phyloP scores from a whole-genome alignment of 345 rosid genomes.

The Nasturtium officinale region DNA sequence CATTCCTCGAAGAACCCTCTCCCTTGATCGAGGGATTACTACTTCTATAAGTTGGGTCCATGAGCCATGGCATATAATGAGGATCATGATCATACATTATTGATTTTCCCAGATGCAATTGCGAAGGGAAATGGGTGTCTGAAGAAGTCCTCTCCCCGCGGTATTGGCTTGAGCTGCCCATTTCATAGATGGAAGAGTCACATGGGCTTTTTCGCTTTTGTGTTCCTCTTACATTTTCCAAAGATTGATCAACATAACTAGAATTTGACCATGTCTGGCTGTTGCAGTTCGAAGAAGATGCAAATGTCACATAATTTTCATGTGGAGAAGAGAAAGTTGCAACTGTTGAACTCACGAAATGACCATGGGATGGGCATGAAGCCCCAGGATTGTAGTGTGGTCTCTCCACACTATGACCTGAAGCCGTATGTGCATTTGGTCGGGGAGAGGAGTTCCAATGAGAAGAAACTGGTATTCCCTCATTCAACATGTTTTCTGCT shows the following conservation, averaged over 20 bases:
- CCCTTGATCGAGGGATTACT: slow-evolving; percentile 58
- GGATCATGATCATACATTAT: slow-evolving; percentile 49
- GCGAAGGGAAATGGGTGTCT: slow-evolving; percentile 55
- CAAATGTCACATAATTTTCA: slow-evolving; percentile 55
- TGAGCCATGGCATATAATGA: slow-evolving; percentile 53
- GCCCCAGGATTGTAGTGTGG: slow-evolving; percentile 60
- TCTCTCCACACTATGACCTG: slow-evolving; percentile 54
- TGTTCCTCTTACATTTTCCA: slow-evolving; percentile 59
- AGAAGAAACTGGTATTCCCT: slow-evolving; percentile 58
- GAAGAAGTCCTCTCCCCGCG: slow-evolving; percentile 65
- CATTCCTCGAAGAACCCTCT: slow-evolving; percentile 75
- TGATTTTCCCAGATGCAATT: slow-evolving; percentile 56
- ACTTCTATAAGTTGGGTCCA: slow-evolving; percentile 50
- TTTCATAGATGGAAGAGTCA: slow-evolving; percentile 63
- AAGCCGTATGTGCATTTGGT: slow-evolving; percentile 56
- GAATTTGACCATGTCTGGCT: slow-evolving; percentile 59
- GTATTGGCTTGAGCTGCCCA: slow-evolving; percentile 72
- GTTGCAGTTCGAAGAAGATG: slow-evolving; percentile 65
- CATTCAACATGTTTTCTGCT: slow-evolving; percentile 52
- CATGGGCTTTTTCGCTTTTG: slow-evolving; percentile 82
- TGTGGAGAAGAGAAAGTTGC: slow-evolving; percentile 53
- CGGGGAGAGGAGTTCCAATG: slow-evolving; percentile 64
- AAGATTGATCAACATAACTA: slow-evolving; percentile 56
- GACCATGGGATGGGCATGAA: slow-evolving; percentile 56
- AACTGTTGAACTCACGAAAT: slow-evolving; percentile 48